These are phyloP conservation scores for Leptographium lundbergii DNA, from an alignment of 2,329 filamentous ascomycete genomes.

Conservation along the genomic window DNA sequence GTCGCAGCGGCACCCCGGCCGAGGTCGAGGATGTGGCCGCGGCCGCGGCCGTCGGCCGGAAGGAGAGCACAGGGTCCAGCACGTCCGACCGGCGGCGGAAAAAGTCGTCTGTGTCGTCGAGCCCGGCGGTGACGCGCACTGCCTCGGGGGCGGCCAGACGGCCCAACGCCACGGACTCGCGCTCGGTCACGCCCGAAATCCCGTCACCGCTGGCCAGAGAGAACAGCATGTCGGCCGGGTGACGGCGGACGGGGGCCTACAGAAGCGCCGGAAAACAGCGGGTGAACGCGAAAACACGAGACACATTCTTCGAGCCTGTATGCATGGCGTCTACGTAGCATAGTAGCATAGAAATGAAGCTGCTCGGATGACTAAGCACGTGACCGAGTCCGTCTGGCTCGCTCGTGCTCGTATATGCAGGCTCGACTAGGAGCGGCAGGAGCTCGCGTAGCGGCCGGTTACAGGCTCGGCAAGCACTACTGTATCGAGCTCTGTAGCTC, in stretches of 20 bases:
- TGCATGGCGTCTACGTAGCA: too few species aligned
- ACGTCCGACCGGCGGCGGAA: constrained; percentile 39
- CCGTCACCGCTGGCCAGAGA: constrained; percentile 40
- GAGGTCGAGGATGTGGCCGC: neutral
- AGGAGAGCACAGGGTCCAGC: constrained; percentile 33
- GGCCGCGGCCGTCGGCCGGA: constrained; percentile 20
- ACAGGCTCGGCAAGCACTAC: neutral
- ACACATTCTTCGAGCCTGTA: too few species aligned
- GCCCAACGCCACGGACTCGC: constrained; percentile 26
- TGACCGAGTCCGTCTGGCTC: too few species aligned
- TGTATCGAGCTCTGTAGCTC: neutral
- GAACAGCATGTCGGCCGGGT: constrained; percentile 21
- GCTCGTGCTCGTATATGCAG: too few species aligned
- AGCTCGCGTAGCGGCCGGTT: neutral
- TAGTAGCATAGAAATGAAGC: too few species aligned
- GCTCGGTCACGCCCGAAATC: constrained; percentile 41
- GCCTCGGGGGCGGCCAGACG: constrained; percentile 23
- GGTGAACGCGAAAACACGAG: too few species aligned
- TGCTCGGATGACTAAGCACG: too few species aligned
- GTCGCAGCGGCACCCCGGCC: constrained; percentile 25
- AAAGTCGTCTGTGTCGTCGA: constrained; percentile 21
- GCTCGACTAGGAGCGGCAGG: too few species aligned
- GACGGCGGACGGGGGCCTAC: neutral
- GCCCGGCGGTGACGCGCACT: constrained; percentile 16
- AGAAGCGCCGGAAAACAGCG: neutral